A percentile compares a stretch with the other conserved stretches of the same genome.
phyloP scores from a whole-genome alignment of 345 rosid genomes.

The Populus deltoides region DNA sequence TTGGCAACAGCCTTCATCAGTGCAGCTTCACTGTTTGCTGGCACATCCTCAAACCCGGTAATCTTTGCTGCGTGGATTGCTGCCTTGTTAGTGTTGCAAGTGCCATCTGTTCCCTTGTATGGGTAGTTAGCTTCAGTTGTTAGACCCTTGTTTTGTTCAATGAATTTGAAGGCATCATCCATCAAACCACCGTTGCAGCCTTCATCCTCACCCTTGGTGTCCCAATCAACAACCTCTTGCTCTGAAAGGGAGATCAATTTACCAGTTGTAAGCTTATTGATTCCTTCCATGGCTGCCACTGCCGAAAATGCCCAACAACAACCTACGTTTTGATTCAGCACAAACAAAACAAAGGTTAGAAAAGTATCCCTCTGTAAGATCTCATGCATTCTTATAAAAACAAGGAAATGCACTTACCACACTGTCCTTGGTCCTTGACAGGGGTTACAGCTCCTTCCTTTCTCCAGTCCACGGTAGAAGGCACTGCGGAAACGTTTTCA shows the following conservation, averaged over 20 bases:
- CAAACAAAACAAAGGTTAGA: too few species aligned
- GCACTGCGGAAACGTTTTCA: neutral
- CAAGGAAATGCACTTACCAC: neutral
- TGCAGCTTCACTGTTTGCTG: slow-evolving; percentile 27
- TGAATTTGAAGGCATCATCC: slow-evolving; percentile 35
- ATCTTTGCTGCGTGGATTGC: slow-evolving; percentile 10
- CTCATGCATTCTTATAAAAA: neutral
- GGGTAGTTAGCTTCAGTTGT: slow-evolving; percentile 27
- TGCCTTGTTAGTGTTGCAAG: slow-evolving; percentile 24
- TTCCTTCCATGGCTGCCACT: slow-evolving; percentile 51
- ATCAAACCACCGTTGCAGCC: slow-evolving; percentile 35
- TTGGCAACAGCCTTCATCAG: slow-evolving; percentile 30
- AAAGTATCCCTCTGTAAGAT: too few species aligned
- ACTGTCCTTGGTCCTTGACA: slow-evolving; percentile 14
- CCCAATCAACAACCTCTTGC: slow-evolving; percentile 47
- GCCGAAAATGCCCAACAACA: slow-evolving; percentile 56
- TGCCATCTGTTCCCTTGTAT: slow-evolving; percentile 26
- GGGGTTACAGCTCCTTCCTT: slow-evolving; percentile 17
- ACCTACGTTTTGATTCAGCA: slow-evolving; percentile 14
- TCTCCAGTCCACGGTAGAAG: slow-evolving; percentile 13
- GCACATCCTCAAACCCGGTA: slow-evolving; percentile 19
- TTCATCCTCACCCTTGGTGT: slow-evolving; percentile 9
- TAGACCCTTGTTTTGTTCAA: slow-evolving; percentile 22
- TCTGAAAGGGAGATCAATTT: slow-evolving; percentile 37
- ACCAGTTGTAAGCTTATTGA: slow-evolving; percentile 24